Percentiles rank a stretch among this genome's conserved stretches.
Conservation (phyloP, 495 filamentous ascomycete genomes). For the Penicillium paxilli region DNA sequence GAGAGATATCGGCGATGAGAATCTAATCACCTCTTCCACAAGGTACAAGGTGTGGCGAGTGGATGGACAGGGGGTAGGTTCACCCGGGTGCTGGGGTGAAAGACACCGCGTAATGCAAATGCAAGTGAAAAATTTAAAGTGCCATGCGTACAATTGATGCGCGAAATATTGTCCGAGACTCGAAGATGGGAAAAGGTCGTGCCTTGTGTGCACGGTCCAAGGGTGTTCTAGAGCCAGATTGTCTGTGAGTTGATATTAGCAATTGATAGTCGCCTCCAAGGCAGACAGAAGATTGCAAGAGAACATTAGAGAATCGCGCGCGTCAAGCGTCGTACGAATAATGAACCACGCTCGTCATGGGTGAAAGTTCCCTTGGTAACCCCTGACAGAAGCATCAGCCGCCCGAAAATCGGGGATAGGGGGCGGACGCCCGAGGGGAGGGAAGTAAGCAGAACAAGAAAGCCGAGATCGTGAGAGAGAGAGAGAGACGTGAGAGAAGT, state of each 20-base stretch:
- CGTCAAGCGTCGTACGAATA: background rate
- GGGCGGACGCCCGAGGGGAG: background rate
- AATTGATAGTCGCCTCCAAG: constrained; percentile 4
- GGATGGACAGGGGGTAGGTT: background rate
- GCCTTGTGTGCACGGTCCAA: constrained; percentile 2
- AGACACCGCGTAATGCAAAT: background rate
- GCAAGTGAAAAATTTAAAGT: background rate
- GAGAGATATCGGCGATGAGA: background rate
- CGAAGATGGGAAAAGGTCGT: background rate
- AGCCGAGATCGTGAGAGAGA: background rate
- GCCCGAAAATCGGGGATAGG: background rate
- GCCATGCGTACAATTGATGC: background rate
- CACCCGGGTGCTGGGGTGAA: background rate
- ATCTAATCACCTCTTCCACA: background rate
- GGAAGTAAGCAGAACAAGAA: background rate
- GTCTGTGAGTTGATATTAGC: background rate
- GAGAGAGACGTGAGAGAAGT: background rate
- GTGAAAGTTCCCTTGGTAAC: background rate
- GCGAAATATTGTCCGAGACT: background rate
- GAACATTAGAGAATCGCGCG: constrained; percentile 1
- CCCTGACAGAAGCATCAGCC: background rate
- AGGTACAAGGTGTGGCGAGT: too few species aligned
- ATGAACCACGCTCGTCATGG: background rate
- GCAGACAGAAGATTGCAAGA: constrained; percentile 5
- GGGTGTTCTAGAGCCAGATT: constrained; percentile 1